Base-by-base conservation (phyloP, 441 rosid genomes). In the Theobroma grandiflorum region DNA sequence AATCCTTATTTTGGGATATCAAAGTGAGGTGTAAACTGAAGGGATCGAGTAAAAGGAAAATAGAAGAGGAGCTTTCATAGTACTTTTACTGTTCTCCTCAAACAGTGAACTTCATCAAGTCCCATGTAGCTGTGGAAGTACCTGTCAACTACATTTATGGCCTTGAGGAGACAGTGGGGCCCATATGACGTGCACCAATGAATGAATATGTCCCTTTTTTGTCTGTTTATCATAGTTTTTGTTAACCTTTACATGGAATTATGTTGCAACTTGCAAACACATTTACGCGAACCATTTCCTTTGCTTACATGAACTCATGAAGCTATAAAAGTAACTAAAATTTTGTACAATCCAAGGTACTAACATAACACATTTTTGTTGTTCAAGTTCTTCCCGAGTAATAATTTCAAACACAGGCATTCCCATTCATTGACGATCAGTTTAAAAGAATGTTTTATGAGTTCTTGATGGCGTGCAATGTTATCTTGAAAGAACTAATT, bases 121-220 rank as follows among this genome's bases (percentile, higher is more conserved):
- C 74, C 42, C n/a, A 26, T 70, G 58, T 7, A 70, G 74, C 74
- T 49, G 7, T 49, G 22, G 22, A 47, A 49, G 74, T 49, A 49
- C 22, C 58, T 49, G 42, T 8, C 58, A 70, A 7, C 55, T 50
- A n/a, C 16, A 50, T 50, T 71, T 50, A 8, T 33, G 61, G 35
- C 59, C 43, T 31, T 16, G 26, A 15, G 20, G 43, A 1, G 2
- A 66, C 31, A 50, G 4, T 31, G 26, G 61, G 61, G 20, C 75
- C 43, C 75, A 16, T 38, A 50, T 71, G 75, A 71, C 18, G 75
- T 16, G 75, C 43, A 50, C 45, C 45, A 33, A 70, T 71, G 62
- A 45, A 45, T 45, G 49, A 16, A 50, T 31, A 50, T 52, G 75
- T 50, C 31, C 59, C 33, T 33, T 49, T 16, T 15, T 7, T 12